A percentile compares a stretch with the other conserved stretches of the same genome.
phyloP scores from a whole-genome alignment of 2,329 filamentous ascomycete genomes.

The Zymoseptoria brevis region DNA sequence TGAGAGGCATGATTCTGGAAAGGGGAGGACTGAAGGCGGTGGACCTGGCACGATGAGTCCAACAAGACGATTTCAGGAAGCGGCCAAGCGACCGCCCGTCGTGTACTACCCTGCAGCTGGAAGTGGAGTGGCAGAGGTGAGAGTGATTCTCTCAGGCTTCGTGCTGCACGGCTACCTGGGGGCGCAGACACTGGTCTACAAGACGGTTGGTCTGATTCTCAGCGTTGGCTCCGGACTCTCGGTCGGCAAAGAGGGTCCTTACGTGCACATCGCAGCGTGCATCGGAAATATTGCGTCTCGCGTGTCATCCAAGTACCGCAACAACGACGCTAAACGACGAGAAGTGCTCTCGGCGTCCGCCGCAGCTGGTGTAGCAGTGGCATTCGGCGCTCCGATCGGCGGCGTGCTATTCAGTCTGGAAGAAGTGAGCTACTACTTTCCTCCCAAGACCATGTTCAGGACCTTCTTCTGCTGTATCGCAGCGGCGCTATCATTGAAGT shows the following conservation, averaged over 20 bases:
- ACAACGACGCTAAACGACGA: conserved; percentile 87
- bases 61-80: conserved; percentile 34
- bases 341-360: conserved; percentile 91
- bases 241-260: conserved; percentile 89
- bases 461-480: conserved; percentile 97
- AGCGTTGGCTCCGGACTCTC: conserved; percentile 90
- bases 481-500: conserved; percentile 84
- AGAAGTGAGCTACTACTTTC: conserved; percentile 96
- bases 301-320: conserved; percentile 87
- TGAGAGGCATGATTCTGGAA: conserved; percentile 36
- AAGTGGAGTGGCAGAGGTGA: conserved; percentile 92
- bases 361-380: conserved; percentile 84
- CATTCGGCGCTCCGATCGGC: conserved; percentile 83
- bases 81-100: conserved; percentile 56
- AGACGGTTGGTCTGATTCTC: conserved; percentile 72
- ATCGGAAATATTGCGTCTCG: conserved; percentile 93
- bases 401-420: conserved; percentile 90
- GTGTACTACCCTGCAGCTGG: conserved; percentile 93
- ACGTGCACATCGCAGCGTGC: conserved; percentile 94
- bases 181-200: conserved; percentile 75
- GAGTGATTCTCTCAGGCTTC: conserved; percentile 95
- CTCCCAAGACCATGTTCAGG: conserved; percentile 90
- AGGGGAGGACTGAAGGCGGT: conserved; percentile 32
- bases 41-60: conserved; percentile 33
- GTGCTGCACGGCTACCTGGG: conserved; percentile 94